These are phyloP conservation scores for Chrysopogon serrulatus DNA, from an alignment of 176 grass and related monocot genomes.

Conservation along the genomic window DNA sequence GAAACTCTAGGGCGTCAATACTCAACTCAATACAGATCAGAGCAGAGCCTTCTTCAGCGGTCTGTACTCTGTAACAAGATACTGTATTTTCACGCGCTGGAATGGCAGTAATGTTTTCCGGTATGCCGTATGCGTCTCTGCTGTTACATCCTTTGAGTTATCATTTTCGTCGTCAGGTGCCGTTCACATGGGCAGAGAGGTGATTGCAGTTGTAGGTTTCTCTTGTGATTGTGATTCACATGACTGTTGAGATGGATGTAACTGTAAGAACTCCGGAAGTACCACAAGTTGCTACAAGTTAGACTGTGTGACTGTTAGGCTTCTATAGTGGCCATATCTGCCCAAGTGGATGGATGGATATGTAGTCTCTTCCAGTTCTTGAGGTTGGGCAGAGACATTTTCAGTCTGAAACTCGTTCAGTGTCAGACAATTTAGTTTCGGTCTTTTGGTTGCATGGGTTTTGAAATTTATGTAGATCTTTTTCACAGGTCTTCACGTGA, in stretches of 20 bases:
- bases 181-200: slow-evolving; percentile 5
- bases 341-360: background rate
- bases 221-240: background rate
- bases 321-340: background rate
- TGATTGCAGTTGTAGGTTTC: background rate
- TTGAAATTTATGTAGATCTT: background rate
- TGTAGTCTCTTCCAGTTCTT: background rate
- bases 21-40: slow-evolving; percentile 12
- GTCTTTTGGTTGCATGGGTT: background rate
- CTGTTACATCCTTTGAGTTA: background rate
- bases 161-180: background rate
- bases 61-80: background rate
- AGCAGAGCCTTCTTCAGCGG: background rate
- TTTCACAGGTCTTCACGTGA: background rate
- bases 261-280: background rate
- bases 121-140: too few relatives aligned
- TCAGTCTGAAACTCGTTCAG: background rate
- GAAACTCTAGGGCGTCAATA: background rate
- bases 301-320: background rate
- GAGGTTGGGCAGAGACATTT: background rate
- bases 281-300: background rate
- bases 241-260: slow-evolving; percentile 8
- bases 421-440: background rate
- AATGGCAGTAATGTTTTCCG: background rate
- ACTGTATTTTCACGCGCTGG: background rate